Evolutionary conservation across 2,329 filamentous ascomycete genomes (phyloP), one percentile per base, ranked within the genome.

Genomic region (Cadophora gregata): DNA sequence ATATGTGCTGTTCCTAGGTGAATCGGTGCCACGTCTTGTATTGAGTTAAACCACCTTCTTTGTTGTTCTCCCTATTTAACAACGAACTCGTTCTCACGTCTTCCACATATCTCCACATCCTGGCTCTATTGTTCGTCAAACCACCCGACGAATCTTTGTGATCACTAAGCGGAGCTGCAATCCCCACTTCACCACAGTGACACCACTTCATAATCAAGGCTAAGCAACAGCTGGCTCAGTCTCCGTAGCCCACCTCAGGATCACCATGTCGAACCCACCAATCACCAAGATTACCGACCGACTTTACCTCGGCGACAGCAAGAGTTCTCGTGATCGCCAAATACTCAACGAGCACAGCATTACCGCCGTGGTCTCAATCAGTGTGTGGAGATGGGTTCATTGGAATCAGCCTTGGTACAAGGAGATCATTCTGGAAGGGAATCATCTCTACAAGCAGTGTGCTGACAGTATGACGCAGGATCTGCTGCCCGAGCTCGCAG

Each of bases 301-400:
- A 29, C 10, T 59, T 5, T 59, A 45, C 36, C 33, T 59, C 19
- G 56, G 56, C 16, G 45, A 59, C n/a, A 6, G 29, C 33, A 25
- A 45, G 21, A 27, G n/a, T 29, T 45, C 45, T 42, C 33, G 29
- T 33, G 56, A 59, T 27, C 10, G 9, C 21, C 4, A 24, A 47
- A 59, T 45, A 3, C 27, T 59, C 21, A 24, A 3, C 9, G 36
- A 47, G n/a, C 38, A 59, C 12, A 24, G 47, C 24, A 59, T 59
- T 38, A 59, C 38, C 21, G 56, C 38, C 36, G 56, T 27, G 12
- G 45, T 59, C 38, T 59, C 56, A 24, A 8, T 59, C 19, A 47
- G 16, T 16, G 4, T 7, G 24, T 7, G 36, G 6, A 16, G 1
- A 25, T 27, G 27, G 16, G 21, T 19, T 3, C 21, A 45, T 19